These are phyloP conservation scores for Melanopsichium pennsylvanicum DNA, from an alignment of 1,284 basidiomycete species.

Conservation along the genomic window DNA sequence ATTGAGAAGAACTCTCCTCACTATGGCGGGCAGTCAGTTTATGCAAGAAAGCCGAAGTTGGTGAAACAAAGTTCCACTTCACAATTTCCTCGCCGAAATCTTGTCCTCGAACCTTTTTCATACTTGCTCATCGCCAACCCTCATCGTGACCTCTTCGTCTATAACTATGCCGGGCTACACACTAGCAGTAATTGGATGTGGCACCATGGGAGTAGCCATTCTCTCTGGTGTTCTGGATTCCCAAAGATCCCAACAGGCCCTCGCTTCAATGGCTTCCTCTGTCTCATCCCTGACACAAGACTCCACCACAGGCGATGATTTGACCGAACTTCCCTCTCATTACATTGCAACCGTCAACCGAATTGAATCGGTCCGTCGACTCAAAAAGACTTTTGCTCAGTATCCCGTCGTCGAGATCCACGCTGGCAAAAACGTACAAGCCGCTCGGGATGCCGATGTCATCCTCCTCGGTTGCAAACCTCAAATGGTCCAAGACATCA, in stretches of 20 bases:
- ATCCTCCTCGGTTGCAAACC: constrained; percentile 79
- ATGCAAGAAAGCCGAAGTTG: constrained; percentile 26
- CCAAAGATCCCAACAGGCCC: constrained; percentile 30
- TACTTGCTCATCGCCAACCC: no score
- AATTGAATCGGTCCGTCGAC: constrained; percentile 77
- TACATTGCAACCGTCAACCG: constrained; percentile 90
- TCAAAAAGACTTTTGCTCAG: constrained; percentile 73
- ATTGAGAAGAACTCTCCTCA: constrained; percentile 7
- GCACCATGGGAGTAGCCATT: constrained; percentile 97
- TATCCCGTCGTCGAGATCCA: constrained; percentile 73
- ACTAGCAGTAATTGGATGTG: constrained; percentile 71
- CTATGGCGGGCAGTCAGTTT: not conserved
- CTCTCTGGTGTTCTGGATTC: constrained; percentile 81
- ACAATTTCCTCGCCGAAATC: no score
- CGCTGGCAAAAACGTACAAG: constrained; percentile 75
- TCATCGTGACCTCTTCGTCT: not conserved
- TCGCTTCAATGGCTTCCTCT: constrained; percentile 27
- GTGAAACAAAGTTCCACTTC: no score
- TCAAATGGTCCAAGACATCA: constrained; percentile 80
- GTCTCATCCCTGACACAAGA: constrained; percentile 31
- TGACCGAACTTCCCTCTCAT: constrained; percentile 72
- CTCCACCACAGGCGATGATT: constrained; percentile 38
- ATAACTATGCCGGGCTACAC: constrained; percentile 48
- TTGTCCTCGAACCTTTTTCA: no score
- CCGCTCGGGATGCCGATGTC: constrained; percentile 80